These are phyloP conservation scores for Hypoxylon rubiginosum DNA, from an alignment of 2,329 filamentous ascomycete species.

Conservation along the genomic window DNA sequence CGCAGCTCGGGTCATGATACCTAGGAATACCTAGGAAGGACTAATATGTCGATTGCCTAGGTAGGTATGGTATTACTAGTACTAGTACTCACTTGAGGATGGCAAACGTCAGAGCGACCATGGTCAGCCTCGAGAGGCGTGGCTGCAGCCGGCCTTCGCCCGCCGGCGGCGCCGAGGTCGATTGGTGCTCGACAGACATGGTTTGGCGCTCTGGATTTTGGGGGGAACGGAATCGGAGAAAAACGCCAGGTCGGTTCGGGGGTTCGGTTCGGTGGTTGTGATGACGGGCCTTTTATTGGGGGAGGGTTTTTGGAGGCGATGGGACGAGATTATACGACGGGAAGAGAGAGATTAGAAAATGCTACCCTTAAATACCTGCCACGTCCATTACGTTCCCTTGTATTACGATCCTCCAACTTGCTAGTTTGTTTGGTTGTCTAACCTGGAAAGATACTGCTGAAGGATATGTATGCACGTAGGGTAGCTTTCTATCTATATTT, in stretches of 20 bases:
- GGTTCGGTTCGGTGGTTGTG: background rate
- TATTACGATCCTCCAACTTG: background rate
- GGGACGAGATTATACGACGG: background rate
- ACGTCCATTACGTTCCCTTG: background rate
- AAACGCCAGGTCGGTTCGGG: background rate
- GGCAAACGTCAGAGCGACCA: slow-evolving; percentile 60
- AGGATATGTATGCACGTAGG: background rate
- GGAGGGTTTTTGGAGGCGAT: background rate
- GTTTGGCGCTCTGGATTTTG: slow-evolving; percentile 1
- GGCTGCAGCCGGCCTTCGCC: slow-evolving; percentile 54
- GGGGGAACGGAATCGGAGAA: background rate
- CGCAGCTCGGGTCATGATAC: background rate
- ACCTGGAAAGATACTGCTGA: too few relatives aligned
- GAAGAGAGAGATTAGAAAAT: background rate
- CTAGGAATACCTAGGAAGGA: too few relatives aligned
- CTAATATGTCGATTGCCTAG: background rate
- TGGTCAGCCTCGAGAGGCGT: slow-evolving; percentile 57
- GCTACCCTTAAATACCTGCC: slow-evolving; percentile 22
- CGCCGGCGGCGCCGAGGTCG: slow-evolving; percentile 15
- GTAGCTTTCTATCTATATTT: slow-evolving; percentile 5
- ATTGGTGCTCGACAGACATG: slow-evolving; percentile 19
- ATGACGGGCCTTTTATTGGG: slow-evolving; percentile 3
- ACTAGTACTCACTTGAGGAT: slow-evolving; percentile 56
- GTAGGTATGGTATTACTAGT: background rate
- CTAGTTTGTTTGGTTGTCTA: too few relatives aligned